Base-by-base conservation (phyloP, 768 basidiomycete species). In the Flagelloscypha sp. region DNA sequence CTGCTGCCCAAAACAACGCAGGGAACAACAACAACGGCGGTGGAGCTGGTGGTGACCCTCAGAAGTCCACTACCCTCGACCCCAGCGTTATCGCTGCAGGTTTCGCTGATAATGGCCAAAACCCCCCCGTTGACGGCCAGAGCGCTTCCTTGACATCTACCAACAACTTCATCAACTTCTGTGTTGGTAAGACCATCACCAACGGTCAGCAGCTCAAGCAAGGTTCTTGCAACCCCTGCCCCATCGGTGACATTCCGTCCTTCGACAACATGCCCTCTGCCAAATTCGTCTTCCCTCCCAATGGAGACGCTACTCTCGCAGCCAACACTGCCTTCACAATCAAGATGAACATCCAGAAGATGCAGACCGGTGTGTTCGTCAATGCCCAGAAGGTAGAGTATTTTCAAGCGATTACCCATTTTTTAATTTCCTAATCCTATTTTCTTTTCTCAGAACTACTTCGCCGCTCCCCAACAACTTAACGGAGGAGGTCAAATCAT, bases 121-220 rank as follows among this genome's bases (percentile, higher is more conserved):
- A 59, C 34, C 55, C 60, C 24, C 63, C 63, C 2, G 48, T 57
- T 18, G 53, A 52, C 18, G 65, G 72, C 25, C 72, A 74, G 50
- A 68, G 68, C 36, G 55, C 69, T 3, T 75, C 71, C 5, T 52
- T 68, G 35, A 72, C 71, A 1, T 71, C 70, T 10, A 60, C 54
- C 13, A 76, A 80, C 59, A 79, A 79, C 59, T 80, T 74, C 48
- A 70, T 73, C 59, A 72, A 74, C 59, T 68, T 66, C 50, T 77
- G 72, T 48, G 46, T 62, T 20, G 65, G 61, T 8, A 54, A 56
- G 7, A 55, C 62, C 10, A 58, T 77, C 48, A 76, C 75, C 27
- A 61, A 77, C 51, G 76, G 74, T 21, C 52, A 64, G 41, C 74
- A 69, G 46, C 61, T 71, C 43, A 48, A 53, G n/a, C 58, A 58